These are phyloP conservation scores for Akanthomyces muscarius DNA, from an alignment of 2,329 filamentous ascomycete species.

Conservation along the genomic window DNA sequence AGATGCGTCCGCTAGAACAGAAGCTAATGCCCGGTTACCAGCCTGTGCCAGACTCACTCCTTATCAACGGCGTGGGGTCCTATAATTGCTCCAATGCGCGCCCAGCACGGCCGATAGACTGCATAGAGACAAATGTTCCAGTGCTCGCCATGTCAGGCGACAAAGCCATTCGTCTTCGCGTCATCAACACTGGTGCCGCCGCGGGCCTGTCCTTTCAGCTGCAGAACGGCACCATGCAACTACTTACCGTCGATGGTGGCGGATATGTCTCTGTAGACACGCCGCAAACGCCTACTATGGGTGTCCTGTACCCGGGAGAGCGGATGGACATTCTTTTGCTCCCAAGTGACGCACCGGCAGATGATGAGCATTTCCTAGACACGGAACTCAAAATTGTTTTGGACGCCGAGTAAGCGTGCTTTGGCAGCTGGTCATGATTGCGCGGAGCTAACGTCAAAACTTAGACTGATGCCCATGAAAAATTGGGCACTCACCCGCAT, in stretches of 20 bases:
- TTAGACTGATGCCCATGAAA: conserved; percentile 21
- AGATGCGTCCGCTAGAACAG: background rate
- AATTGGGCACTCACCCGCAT: conserved; percentile 22
- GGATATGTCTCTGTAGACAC: conserved; percentile 17
- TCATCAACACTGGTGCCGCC: conserved; percentile 19
- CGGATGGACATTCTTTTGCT: conserved; percentile 21
- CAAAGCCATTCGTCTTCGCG: conserved; percentile 16
- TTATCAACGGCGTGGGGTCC: conserved; percentile 19
- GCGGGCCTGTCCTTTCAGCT: conserved; percentile 20
- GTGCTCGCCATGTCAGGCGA: conserved; percentile 1
- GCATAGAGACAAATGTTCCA: conserved; percentile 7
- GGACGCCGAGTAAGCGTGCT: conserved; percentile 12
- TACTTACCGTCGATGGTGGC: conserved; percentile 23
- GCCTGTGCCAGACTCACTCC: conserved; percentile 19
- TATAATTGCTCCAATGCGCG: conserved; percentile 18
- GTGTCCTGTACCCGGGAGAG: conserved; percentile 24
- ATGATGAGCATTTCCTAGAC: background rate
- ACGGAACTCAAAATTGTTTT: conserved; percentile 15
- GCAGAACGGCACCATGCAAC: conserved; percentile 17
- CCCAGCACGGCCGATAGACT: conserved; percentile 14
- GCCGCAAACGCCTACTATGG: conserved; percentile 18
- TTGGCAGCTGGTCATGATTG: background rate
- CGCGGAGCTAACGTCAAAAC: background rate
- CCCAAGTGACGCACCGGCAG: background rate
- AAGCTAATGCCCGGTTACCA: background rate